A percentile compares a stretch with the other conserved stretches of the same genome.
Conservation (phyloP, 768 basidiomycete species). For the Tulasnella sp. region DNA sequence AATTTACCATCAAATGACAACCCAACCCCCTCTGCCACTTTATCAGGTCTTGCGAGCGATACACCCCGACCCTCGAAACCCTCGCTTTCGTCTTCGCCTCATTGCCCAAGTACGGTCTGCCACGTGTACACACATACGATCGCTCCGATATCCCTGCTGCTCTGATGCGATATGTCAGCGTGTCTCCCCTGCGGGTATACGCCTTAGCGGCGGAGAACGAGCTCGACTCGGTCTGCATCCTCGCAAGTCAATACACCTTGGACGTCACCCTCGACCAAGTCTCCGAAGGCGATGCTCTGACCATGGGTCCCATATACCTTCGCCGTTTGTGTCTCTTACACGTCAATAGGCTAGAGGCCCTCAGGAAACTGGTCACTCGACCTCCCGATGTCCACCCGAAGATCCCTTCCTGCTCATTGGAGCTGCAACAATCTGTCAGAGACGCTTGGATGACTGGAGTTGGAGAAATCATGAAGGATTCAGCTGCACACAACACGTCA, state of each 20-base stretch:
- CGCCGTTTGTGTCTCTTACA: conserved; percentile 76
- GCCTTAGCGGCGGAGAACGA: conserved; percentile 55
- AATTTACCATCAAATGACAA: not conserved
- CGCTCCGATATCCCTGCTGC: conserved; percentile 21
- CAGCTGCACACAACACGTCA: conserved; percentile 1
- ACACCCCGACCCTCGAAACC: conserved; percentile 35
- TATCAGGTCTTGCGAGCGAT: conserved; percentile 10
- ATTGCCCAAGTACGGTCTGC: conserved; percentile 51
- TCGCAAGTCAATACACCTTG: conserved; percentile 62
- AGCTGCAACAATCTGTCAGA: not conserved
- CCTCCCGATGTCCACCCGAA: not conserved
- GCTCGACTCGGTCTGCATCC: conserved; percentile 60
- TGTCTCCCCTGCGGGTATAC: conserved; percentile 61
- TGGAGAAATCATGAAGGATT: not conserved
- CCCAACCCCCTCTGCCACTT: too few relatives aligned
- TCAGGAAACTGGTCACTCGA: conserved; percentile 51
- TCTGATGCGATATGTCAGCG: conserved; percentile 54
- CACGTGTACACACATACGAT: conserved; percentile 28
- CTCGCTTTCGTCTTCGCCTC: conserved; percentile 46
- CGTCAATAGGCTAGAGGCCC: conserved; percentile 66
- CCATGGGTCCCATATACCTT: conserved; percentile 65
- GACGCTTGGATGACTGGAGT: conserved; percentile 12
- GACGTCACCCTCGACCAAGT: conserved; percentile 55
- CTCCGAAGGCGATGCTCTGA: conserved; percentile 55
- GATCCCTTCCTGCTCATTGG: not conserved